Percentiles rank a stretch among this genome's conserved stretches.
phyloP scores from a whole-genome alignment of 257 asterid species.

The Solanum piurae region DNA sequence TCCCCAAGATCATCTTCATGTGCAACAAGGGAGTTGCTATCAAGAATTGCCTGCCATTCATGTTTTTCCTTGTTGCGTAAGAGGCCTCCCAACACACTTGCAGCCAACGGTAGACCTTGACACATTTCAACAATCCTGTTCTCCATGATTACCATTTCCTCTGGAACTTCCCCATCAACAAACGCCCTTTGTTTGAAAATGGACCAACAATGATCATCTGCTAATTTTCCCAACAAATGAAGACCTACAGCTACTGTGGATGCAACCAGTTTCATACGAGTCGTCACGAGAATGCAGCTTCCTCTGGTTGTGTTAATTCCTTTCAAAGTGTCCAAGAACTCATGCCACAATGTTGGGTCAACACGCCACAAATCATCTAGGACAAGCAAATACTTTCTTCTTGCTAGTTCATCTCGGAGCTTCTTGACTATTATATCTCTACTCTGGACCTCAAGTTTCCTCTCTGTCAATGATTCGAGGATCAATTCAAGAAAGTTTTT shows the following conservation, averaged over 20 bases:
- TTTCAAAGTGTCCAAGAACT: background rate
- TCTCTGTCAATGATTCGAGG: background rate
- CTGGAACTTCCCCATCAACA: background rate
- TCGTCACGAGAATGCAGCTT: slow-evolving; percentile 11
- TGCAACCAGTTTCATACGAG: slow-evolving; percentile 6
- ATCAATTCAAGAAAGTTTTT: background rate
- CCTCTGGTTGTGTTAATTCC: background rate
- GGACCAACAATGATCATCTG: slow-evolving; percentile 1
- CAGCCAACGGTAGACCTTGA: slow-evolving; percentile 11
- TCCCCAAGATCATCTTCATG: background rate
- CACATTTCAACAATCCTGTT: background rate
- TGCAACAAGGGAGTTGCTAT: background rate
- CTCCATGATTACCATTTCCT: background rate
- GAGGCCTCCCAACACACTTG: background rate
- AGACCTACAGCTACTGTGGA: background rate
- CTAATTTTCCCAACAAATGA: background rate
- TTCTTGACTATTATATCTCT: slow-evolving; percentile 1
- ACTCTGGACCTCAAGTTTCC: background rate
- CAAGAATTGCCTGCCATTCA: slow-evolving; percentile 3
- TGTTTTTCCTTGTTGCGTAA: background rate
- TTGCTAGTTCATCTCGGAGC: background rate
- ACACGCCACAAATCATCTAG: slow-evolving; percentile 27
- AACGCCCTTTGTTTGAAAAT: slow-evolving; percentile 6
- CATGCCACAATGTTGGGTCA: background rate
- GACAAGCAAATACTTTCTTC: slow-evolving; percentile 7